These are phyloP conservation scores for Ambrosiella beaveri DNA, from an alignment of 2,329 filamentous ascomycete genomes.

Conservation along the genomic window DNA sequence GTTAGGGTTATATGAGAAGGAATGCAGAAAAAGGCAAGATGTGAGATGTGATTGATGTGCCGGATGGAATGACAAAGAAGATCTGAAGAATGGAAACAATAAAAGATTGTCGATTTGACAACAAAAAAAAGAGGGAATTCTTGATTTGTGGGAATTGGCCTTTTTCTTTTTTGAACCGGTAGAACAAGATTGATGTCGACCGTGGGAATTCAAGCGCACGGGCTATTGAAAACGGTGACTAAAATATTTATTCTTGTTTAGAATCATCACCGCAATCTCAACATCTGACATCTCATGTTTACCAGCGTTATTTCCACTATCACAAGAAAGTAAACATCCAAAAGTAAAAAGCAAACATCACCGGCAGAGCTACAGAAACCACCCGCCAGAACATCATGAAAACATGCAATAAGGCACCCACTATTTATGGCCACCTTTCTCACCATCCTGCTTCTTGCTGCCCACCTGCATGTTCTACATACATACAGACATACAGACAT, in stretches of 20 bases:
- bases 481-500: no score
- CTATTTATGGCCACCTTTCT: neutral
- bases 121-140: no score
- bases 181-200: no score
- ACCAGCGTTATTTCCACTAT: neutral
- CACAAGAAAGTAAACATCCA: neutral
- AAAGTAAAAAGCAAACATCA: neutral
- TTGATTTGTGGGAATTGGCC: no score
- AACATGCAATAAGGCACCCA: neutral
- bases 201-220: no score
- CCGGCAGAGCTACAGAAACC: neutral
- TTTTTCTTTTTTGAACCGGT: no score
- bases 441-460: neutral
- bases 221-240: no score
- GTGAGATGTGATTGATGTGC: neutral
- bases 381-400: neutral
- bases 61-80: neutral
- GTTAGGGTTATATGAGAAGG: neutral
- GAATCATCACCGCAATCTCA: no score
- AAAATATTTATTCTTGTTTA: no score
- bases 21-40: neutral
- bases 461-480: neutral
- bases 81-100: no score
- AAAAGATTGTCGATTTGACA: no score
- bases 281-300: no score